A percentile compares a stretch with the other conserved stretches of the same genome.
Evolutionary conservation across 2,329 filamentous ascomycete species (phyloP).

Genomic region (Penicillium sp.): DNA sequence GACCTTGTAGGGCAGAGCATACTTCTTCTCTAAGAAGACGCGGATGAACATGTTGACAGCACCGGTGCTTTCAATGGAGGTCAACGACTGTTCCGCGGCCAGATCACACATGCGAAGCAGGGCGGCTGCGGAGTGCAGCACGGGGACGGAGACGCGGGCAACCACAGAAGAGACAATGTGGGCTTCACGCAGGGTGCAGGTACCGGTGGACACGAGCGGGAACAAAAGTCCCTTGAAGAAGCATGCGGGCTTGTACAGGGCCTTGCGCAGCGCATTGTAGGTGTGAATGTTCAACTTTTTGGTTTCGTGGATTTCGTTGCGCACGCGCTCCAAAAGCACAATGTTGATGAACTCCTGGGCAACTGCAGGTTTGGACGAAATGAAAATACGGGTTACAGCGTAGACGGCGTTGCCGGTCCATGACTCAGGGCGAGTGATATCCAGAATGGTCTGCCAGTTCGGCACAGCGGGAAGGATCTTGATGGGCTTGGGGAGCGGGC

Average conservation of each 20-base stretch:
- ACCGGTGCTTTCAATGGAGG: constrained; percentile 76
- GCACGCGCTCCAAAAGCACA: constrained; percentile 84
- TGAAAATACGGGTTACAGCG: constrained; percentile 88
- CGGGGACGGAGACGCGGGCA: constrained; percentile 78
- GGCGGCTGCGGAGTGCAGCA: constrained; percentile 87
- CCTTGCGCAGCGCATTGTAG: constrained; percentile 90
- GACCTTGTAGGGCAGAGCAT: constrained; percentile 90
- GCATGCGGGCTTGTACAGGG: constrained; percentile 86
- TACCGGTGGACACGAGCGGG: constrained; percentile 77
- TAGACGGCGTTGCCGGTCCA: constrained; percentile 81
- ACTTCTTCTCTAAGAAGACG: constrained; percentile 91
- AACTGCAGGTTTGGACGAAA: constrained; percentile 74
- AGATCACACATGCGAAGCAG: constrained; percentile 92
- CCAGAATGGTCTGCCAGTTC: constrained; percentile 84
- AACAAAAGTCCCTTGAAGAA: constrained; percentile 98
- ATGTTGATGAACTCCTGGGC: constrained; percentile 84
- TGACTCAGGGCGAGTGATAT: constrained; percentile 75
- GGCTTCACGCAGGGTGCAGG: constrained; percentile 89
- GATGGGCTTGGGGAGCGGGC: constrained; percentile 96
- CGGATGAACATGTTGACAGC: constrained; percentile 95
- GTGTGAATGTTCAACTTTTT: constrained; percentile 95
- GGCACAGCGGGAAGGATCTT: constrained; percentile 92
- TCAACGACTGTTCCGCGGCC: constrained; percentile 79
- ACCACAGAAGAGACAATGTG: constrained; percentile 87
- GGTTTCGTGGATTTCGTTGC: constrained; percentile 88